phyloP scores from a whole-genome alignment of 768 basidiomycete genomes.

The Candolleomyces efflorescens region DNA sequence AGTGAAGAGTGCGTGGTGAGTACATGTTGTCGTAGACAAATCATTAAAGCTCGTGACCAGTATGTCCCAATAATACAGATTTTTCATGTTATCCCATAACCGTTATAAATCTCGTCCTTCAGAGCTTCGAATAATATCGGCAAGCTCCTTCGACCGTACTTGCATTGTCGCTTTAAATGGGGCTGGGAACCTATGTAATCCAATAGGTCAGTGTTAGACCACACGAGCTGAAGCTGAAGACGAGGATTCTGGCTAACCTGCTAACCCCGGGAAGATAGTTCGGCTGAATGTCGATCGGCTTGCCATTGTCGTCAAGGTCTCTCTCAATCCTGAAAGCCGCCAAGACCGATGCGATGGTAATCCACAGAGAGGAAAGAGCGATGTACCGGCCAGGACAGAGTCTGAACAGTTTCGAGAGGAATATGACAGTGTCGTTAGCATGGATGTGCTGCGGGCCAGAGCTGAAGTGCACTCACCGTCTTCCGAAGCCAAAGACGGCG shows the following conservation, averaged over 20 bases:
- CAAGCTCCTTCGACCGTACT: background rate
- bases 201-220: background rate
- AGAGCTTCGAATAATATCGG: background rate
- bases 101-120: background rate
- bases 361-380: background rate
- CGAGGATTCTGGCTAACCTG: background rate
- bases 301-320: background rate
- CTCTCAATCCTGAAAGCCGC: constrained; percentile 6
- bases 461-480: constrained; percentile 3
- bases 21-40: too few species aligned
- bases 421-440: too few species aligned
- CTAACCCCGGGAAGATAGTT: background rate
- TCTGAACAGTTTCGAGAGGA: background rate
- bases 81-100: too few species aligned
- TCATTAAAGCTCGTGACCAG: too few species aligned
- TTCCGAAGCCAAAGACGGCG: constrained; percentile 10
- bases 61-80: too few species aligned
- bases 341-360: constrained; percentile 3
- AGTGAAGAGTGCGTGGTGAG: too few species aligned
- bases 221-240: background rate
- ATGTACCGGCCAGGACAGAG: constrained; percentile 2
- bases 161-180: background rate
- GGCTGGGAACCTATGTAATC: background rate
- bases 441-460: background rate
- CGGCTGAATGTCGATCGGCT: background rate